Percentiles rank a stretch among this genome's conserved stretches.
These are phyloP conservation scores for Sordariomycetes sp. DNA, from an alignment of 2,329 filamentous ascomycete genomes.

Conservation along the genomic window DNA sequence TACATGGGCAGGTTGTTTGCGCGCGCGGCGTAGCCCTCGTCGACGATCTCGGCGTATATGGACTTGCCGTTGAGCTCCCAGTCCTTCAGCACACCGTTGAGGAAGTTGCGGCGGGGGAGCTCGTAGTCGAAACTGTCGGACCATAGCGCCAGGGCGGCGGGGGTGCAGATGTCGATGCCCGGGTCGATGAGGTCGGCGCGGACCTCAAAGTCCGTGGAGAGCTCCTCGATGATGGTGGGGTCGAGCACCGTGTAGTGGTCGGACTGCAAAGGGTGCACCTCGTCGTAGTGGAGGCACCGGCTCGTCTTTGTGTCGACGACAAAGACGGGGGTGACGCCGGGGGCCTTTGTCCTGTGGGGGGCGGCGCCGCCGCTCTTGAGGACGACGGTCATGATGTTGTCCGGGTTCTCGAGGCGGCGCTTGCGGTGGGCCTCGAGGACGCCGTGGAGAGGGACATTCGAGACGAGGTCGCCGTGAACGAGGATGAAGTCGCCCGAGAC, in stretches of 20 bases:
- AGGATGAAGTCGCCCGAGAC: slow-evolving; percentile 86
- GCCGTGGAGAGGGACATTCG: slow-evolving; percentile 73
- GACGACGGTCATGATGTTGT: slow-evolving; percentile 96
- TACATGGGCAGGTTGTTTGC: slow-evolving; percentile 82
- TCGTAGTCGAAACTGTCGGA: slow-evolving; percentile 98
- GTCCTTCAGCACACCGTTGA: slow-evolving; percentile 89
- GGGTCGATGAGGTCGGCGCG: slow-evolving; percentile 85
- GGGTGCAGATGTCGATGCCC: slow-evolving; percentile 93
- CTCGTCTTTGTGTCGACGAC: slow-evolving; percentile 70
- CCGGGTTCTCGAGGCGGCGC: slow-evolving; percentile 71
- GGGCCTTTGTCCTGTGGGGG: slow-evolving; percentile 63
- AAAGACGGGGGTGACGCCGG: slow-evolving; percentile 68
- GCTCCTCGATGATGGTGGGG: slow-evolving; percentile 59
- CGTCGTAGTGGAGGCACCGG: slow-evolving; percentile 86
- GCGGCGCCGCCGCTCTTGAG: slow-evolving; percentile 60
- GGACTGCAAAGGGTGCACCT: slow-evolving; percentile 58
- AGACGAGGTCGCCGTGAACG: slow-evolving; percentile 85
- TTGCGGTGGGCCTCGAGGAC: slow-evolving; percentile 69
- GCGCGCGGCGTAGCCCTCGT: slow-evolving; percentile 73
- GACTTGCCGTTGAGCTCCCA: slow-evolving; percentile 95
- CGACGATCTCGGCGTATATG: slow-evolving; percentile 81
- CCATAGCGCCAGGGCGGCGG: slow-evolving; percentile 88
- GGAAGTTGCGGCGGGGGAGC: slow-evolving; percentile 72
- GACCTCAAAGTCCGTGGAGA: slow-evolving; percentile 63
- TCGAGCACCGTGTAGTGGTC: slow-evolving; percentile 61